Base-by-base conservation (phyloP, 2,329 filamentous ascomycete genomes). In the Didymella lethalis region DNA sequence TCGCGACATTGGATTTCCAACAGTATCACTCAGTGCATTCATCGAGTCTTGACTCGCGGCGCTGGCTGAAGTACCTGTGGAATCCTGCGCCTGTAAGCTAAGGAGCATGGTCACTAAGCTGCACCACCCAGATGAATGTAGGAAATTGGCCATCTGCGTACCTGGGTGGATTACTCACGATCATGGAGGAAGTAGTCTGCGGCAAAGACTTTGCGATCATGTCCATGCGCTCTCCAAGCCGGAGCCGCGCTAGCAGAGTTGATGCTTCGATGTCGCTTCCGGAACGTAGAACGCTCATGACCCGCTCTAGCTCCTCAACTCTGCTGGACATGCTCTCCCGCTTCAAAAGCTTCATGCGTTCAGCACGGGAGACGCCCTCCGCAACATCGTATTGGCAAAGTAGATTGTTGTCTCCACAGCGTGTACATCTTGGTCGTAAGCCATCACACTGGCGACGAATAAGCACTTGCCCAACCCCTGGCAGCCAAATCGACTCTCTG, bases 261-360 rank as follows among this genome's bases (percentile, higher is more conserved):
- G 65, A 57, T 32, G 68, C 68, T 52, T 70, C 61, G 14, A 59
- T 56, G 48, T 70, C 68, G 29, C 64, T 64, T 7, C 63, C 61
- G 5, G 68, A 65, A 29, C 66, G 64, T 7, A 70, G 50, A 8
- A 54, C 63, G 6, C 44, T 61, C 31, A 70, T 48, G 26, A 70
- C 63, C 31, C 65, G 68, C 51, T 68, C 67, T 51, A 69, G 45
- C 43, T 67, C 66, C 28, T 68, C 66, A 18, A 63, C 57, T 50
- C 53, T 65, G 26, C 57, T 57, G 6, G 64, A 63, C 59, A 66
- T 51, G 25, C 57, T 63, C 29, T 69, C 68, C 38, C 61, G 58
- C 51, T 67, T 69, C 43, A 68, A 54, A 12, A 69, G 48, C 44
- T 67, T 70, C 68, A 70, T 69, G 14, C 68, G 65, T 50, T 69